These are phyloP conservation scores for Fraxinus platypoda DNA, from an alignment of 305 asterid genomes.

Conservation along the genomic window DNA sequence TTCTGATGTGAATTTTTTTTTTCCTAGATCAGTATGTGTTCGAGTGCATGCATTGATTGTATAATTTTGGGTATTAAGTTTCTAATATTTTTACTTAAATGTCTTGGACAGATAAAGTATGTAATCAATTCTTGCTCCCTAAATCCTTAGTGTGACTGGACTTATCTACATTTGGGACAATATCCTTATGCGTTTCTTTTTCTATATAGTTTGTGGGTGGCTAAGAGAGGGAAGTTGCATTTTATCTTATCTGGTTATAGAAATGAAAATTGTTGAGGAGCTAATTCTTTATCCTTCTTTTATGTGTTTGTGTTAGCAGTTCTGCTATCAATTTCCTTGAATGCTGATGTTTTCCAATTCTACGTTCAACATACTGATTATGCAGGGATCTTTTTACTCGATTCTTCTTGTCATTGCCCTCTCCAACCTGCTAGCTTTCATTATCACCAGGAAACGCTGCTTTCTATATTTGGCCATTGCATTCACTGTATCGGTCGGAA, in stretches of 20 bases:
- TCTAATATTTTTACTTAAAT: background rate
- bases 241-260: background rate
- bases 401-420: conserved; percentile 47
- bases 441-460: conserved; percentile 48
- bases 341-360: background rate
- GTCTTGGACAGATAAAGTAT: background rate
- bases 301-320: conserved; percentile 2
- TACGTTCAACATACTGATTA: conserved; percentile 17
- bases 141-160: background rate
- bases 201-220: background rate
- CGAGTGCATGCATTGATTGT: background rate
- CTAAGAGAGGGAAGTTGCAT: background rate
- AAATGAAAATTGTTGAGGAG: background rate
- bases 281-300: conserved; percentile 3
- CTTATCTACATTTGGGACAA: background rate
- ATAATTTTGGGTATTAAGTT: background rate
- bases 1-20: background rate
- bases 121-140: background rate
- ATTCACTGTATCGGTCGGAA: conserved; percentile 46
- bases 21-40: background rate
- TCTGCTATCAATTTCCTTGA: background rate
- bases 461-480: conserved; percentile 64
- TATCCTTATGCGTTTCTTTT: background rate
- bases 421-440: conserved; percentile 52
- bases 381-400: conserved; percentile 67